A percentile compares a stretch with the other conserved stretches of the same genome.
Evolutionary conservation across 768 basidiomycete genomes (phyloP).

Genomic region (Lepiota venenata): DNA sequence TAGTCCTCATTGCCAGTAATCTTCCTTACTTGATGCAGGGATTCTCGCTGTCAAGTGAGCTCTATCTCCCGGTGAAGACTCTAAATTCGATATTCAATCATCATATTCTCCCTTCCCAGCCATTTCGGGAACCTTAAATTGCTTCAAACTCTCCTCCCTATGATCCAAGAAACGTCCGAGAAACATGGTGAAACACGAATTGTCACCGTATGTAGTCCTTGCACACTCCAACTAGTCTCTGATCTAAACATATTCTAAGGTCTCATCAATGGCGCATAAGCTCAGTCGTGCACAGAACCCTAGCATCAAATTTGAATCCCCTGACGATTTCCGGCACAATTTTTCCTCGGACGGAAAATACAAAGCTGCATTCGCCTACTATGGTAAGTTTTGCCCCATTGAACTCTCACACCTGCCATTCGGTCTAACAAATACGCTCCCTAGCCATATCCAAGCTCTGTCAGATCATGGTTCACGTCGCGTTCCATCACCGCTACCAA

Average conservation of each 20-base stretch:
- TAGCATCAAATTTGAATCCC: conserved; percentile 1
- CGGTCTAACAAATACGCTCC: not conserved
- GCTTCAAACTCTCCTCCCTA: conserved; percentile 1
- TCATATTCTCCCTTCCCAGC: not conserved
- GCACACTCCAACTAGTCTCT: too few relatives aligned
- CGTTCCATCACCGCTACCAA: conserved; percentile 14
- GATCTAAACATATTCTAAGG: not conserved
- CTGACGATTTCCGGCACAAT: conserved; percentile 3
- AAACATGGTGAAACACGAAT: conserved; percentile 8
- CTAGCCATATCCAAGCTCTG: conserved; percentile 8
- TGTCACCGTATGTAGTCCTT: not conserved
- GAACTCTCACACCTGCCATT: too few relatives aligned
- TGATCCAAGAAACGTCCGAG: conserved; percentile 8
- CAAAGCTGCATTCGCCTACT: conserved; percentile 6
- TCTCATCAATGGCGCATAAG: conserved; percentile 1
- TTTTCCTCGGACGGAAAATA: not conserved
- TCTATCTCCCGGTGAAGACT: not conserved
- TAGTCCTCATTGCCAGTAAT: too few relatives aligned
- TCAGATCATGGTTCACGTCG: conserved; percentile 4
- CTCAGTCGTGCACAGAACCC: conserved; percentile 1
- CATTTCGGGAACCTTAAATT: conserved; percentile 11
- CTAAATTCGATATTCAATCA: not conserved
- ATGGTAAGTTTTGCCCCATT: not conserved
- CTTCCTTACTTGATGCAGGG: not conserved
- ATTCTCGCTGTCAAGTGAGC: conserved; percentile 2